Conservation (phyloP, 768 basidiomycete species). For the Gymnopilus dilepis region DNA sequence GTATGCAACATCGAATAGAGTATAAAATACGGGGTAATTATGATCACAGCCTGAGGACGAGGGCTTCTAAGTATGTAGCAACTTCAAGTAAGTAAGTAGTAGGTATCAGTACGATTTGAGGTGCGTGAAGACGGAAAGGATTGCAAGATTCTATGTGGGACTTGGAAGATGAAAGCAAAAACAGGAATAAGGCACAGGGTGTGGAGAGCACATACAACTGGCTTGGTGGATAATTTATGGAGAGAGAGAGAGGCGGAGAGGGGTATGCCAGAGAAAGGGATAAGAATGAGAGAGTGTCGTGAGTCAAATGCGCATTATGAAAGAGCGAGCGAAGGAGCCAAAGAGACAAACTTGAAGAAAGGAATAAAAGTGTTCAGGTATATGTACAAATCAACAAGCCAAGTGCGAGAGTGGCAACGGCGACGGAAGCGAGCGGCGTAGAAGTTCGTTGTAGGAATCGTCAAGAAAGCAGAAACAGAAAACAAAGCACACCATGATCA, state of each 20-base stretch:
- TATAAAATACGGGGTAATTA: too few relatives aligned
- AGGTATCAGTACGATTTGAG: background rate
- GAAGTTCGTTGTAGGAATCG: background rate
- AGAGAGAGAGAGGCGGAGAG: too few relatives aligned
- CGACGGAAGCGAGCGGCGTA: background rate
- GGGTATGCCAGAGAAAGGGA: background rate
- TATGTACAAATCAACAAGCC: slow-evolving; percentile 2
- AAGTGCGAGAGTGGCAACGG: background rate
- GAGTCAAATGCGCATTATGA: too few relatives aligned
- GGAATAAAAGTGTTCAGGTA: background rate
- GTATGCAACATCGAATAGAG: background rate
- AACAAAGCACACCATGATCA: background rate
- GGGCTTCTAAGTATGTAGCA: too few relatives aligned
- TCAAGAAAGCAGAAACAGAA: background rate
- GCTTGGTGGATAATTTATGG: background rate
- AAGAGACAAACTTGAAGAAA: too few relatives aligned
- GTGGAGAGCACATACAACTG: background rate
- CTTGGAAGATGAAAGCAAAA: too few relatives aligned
- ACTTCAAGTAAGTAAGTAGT: too few relatives aligned
- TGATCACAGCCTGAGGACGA: background rate
- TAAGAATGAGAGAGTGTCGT: background rate
- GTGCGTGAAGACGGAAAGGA: background rate
- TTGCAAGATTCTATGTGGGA: too few relatives aligned
- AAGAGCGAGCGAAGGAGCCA: background rate
- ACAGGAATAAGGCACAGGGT: background rate